Evolutionary conservation across 441 rosid genomes (phyloP).

Genomic region (Croton laevigatus): DNA sequence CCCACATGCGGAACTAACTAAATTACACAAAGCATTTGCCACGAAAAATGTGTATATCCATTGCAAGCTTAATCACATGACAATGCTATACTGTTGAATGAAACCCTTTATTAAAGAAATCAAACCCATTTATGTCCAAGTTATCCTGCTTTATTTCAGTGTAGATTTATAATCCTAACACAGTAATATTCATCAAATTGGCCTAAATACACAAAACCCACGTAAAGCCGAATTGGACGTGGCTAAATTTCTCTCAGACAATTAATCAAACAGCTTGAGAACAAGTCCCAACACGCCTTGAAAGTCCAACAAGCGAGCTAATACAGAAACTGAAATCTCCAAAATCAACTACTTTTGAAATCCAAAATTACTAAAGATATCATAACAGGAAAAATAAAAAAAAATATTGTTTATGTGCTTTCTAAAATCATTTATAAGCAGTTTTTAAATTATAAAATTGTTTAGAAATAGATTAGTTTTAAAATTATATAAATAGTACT

Average conservation of each 20-base stretch:
- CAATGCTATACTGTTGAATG: slow-evolving; percentile 58
- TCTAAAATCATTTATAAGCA: slow-evolving; percentile 20
- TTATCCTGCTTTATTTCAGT: slow-evolving; percentile 46
- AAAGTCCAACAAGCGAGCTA: slow-evolving; percentile 61
- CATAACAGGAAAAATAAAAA: slow-evolving; percentile 47
- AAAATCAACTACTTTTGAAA: slow-evolving; percentile 50
- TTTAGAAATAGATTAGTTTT: too few species aligned
- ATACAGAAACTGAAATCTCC: slow-evolving; percentile 55
- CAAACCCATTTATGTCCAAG: slow-evolving; percentile 50
- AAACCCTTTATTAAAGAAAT: slow-evolving; percentile 44
- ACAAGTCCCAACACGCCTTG: slow-evolving; percentile 37
- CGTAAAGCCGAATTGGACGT: slow-evolving; percentile 53
- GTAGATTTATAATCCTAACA: slow-evolving; percentile 34
- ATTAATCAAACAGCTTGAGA: slow-evolving; percentile 51
- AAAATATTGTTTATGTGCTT: slow-evolving; percentile 38
- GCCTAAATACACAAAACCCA: slow-evolving; percentile 41
- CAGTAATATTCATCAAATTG: slow-evolving; percentile 18
- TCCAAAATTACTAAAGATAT: slow-evolving; percentile 43
- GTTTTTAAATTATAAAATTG: too few species aligned
- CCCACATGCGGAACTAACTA: slow-evolving; percentile 54
- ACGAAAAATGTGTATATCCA: slow-evolving; percentile 49
- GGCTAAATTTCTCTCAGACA: slow-evolving; percentile 59
- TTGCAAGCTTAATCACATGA: slow-evolving; percentile 49
- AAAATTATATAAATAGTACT: too few species aligned
- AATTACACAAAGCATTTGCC: slow-evolving; percentile 65